Evolutionary conservation across 1,284 basidiomycete genomes (phyloP), one percentile per base, ranked within the genome.

Genomic region (Mycosarcoma maydis): DNA sequence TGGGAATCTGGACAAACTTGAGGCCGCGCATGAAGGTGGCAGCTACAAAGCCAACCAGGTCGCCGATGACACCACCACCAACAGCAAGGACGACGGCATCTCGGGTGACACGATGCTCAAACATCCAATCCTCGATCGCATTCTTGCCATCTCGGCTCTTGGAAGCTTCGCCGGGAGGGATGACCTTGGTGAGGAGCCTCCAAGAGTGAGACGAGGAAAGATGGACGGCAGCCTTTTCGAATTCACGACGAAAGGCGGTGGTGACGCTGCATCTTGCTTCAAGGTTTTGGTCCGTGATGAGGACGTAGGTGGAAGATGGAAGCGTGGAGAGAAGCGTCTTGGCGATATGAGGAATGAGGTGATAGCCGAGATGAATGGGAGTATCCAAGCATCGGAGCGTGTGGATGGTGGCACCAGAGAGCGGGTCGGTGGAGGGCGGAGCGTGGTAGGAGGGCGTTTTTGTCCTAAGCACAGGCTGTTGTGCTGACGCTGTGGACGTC

Each of bases 1-100:
- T 98, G 0, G 96, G 95, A 57, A 98, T 92, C 84, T 99, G 96
- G 24, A 93, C 90, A 83, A 96, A 92, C 64, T 90, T 90, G 39
- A 98, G 88, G 4, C 91, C 91, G 43, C 91, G 88, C 74, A 76
- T 76, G 42, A 76, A 76, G n/a, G 95, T 98, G 3, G 96, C 92
- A 24, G 95, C 91, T 45, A 97, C 94, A 77, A 97, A 98, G 36
- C 95, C 95, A 57, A 93, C 89, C 17, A 98, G 86, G 84, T 98
- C 95, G 26, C 84, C 96, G 71, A 98, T 92, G 62, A 98, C 95
- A 47, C 95, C 95, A 33, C 95, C 95, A 22, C 95, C 95, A 27
- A 98, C 87, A 0, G 95, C 95, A 47, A 98, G 85, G 58, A 98
- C 86, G 68, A 98, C 92, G 3, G 92, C 95, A 82, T 96, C 95